Percentiles rank a stretch among this genome's conserved stretches.
Evolutionary conservation across 139 green algal genomes (phyloP).

Genomic region (Diplosphaera chodatii): DNA sequence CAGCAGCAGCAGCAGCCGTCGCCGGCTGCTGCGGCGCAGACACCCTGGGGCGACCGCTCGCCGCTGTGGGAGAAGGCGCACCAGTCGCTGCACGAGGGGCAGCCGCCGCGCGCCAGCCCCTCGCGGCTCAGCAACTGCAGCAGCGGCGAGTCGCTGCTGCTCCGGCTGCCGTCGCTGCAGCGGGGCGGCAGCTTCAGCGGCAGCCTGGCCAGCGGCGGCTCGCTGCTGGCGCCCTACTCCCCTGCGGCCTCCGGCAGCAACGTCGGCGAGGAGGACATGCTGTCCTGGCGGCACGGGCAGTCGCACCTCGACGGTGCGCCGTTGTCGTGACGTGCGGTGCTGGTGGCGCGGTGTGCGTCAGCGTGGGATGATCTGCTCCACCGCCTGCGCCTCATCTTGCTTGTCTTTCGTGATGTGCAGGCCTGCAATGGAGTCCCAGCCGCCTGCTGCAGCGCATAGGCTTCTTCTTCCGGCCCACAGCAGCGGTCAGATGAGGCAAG

Average conservation of each 20-base stretch:
- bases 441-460: not conserved
- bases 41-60: too few species aligned
- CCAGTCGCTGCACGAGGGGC: not conserved
- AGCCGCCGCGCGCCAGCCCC: not conserved
- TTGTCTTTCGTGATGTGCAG: too few species aligned
- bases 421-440: not conserved
- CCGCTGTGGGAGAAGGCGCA: not conserved
- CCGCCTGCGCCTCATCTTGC: too few species aligned
- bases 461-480: not conserved
- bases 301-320: not conserved
- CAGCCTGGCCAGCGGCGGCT: not conserved
- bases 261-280: not conserved
- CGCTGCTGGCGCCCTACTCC: not conserved
- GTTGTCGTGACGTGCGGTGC: too few species aligned
- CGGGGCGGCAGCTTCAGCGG: not conserved
- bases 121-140: not conserved
- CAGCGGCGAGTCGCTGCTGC: too few species aligned
- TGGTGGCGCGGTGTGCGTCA: too few species aligned
- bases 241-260: not conserved
- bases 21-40: too few species aligned
- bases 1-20: conserved; percentile 9
- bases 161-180: not conserved
- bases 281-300: not conserved
- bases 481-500: not conserved
- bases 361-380: too few species aligned